phyloP scores from a whole-genome alignment of 352 stramenopile genomes.

The Phytopythium litorale region DNA sequence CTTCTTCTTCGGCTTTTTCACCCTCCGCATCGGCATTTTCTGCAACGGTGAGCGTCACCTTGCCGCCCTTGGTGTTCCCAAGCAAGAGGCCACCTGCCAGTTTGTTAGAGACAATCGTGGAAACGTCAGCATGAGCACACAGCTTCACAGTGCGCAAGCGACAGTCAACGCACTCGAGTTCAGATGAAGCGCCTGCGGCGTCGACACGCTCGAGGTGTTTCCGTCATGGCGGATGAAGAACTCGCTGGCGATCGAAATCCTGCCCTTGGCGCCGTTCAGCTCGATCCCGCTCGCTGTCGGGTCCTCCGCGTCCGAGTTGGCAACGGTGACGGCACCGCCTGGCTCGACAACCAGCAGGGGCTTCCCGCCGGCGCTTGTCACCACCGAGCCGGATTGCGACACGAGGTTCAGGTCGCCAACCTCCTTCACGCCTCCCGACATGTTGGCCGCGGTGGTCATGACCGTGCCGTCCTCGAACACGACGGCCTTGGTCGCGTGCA shows the following conservation, averaged over 20 bases:
- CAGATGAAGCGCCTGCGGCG: conserved; percentile 33
- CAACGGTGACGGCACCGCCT: conserved; percentile 40
- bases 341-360: conserved; percentile 55
- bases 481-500: conserved; percentile 55
- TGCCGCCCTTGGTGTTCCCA: conserved; percentile 13
- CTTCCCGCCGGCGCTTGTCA: conserved; percentile 59
- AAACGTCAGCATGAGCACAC: background rate
- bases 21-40: conserved; percentile 6
- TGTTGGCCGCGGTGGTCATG: conserved; percentile 79
- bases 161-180: conserved; percentile 31
- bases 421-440: conserved; percentile 73
- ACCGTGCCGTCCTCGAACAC: conserved; percentile 72
- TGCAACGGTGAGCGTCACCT: conserved; percentile 22
- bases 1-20: background rate
- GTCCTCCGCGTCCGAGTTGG: conserved; percentile 44
- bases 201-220: conserved; percentile 43
- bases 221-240: conserved; percentile 40
- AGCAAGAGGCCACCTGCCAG: conserved; percentile 13
- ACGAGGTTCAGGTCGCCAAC: conserved; percentile 73
- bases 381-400: conserved; percentile 56
- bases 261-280: conserved; percentile 33
- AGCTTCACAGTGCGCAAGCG: background rate
- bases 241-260: conserved; percentile 32
- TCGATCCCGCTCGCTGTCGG: conserved; percentile 38
- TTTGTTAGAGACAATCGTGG: no score